phyloP scores from a whole-genome alignment of 1,139 yeast genomes.

The Blastobotrys niveus region DNA sequence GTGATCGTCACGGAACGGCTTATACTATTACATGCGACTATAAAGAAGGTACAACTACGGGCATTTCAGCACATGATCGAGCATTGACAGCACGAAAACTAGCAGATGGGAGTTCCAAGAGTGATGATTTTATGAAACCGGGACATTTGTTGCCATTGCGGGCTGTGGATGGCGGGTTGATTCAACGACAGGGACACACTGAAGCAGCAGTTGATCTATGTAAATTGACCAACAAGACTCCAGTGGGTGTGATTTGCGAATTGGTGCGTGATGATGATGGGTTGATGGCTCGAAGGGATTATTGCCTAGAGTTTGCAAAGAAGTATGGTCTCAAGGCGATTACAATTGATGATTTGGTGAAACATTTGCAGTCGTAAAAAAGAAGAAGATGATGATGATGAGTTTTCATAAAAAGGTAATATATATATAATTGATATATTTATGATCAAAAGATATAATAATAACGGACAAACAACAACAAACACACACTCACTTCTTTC shows the following conservation, averaged over 20 bases:
- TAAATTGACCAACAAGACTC: constrained; percentile 66
- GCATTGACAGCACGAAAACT: constrained; percentile 72
- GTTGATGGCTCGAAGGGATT: constrained; percentile 88
- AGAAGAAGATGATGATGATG: background rate
- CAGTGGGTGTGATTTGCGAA: constrained; percentile 92
- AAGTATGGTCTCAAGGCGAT: constrained; percentile 63
- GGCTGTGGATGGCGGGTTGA: constrained; percentile 81
- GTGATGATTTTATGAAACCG: constrained; percentile 75
- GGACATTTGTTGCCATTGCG: constrained; percentile 92
- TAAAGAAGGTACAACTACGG: constrained; percentile 84
- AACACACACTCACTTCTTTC: no score
- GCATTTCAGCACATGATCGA: constrained; percentile 92
- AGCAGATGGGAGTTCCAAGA: constrained; percentile 53
- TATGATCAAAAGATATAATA: no score
- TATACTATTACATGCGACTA: constrained; percentile 90
- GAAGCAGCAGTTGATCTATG: constrained; percentile 95
- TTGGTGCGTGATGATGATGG: constrained; percentile 92
- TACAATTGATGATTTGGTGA: constrained; percentile 71
- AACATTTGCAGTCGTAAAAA: constrained; percentile 34
- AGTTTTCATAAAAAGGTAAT: background rate
- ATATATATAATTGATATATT: constrained; percentile 3
- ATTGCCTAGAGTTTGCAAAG: constrained; percentile 67
- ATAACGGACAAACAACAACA: no score
- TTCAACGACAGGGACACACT: constrained; percentile 89
- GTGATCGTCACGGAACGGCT: constrained; percentile 92